phyloP scores from a whole-genome alignment of 371 early-diverging fungal species.

The Syncephalastrum racemosum region DNA sequence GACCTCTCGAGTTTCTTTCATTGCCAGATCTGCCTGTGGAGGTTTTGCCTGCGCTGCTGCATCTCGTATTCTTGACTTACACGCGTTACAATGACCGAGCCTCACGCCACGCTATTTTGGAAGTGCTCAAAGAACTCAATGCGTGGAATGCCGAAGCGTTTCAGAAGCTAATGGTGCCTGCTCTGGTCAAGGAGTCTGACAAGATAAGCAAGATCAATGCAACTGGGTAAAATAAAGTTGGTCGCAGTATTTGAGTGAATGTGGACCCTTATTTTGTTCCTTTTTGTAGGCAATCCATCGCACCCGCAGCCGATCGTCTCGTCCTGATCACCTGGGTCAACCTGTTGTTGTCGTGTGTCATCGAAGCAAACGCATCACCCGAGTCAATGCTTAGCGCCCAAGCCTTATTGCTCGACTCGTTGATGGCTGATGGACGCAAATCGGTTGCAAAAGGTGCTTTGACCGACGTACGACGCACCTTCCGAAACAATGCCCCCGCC shows the following conservation, averaged over 20 bases:
- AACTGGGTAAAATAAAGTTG: constrained; percentile 40
- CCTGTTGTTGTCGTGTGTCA: constrained; percentile 38
- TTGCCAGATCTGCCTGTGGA: constrained; percentile 59
- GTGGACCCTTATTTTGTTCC: background rate
- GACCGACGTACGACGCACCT: constrained; percentile 57
- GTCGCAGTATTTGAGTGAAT: background rate
- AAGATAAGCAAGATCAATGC: constrained; percentile 47
- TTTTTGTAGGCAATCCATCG: constrained; percentile 39
- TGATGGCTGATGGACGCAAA: constrained; percentile 43
- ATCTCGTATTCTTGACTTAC: constrained; percentile 57
- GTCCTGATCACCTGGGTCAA: constrained; percentile 64
- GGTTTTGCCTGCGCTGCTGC: constrained; percentile 52
- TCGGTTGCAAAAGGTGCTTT: constrained; percentile 53
- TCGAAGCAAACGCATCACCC: constrained; percentile 25
- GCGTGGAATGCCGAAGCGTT: constrained; percentile 62
- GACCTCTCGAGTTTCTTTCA: background rate
- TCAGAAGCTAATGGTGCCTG: constrained; percentile 52
- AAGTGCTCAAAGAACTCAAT: constrained; percentile 58
- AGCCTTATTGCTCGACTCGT: constrained; percentile 53
- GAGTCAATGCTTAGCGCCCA: constrained; percentile 48
- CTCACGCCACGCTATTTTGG: constrained; percentile 60
- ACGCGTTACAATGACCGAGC: constrained; percentile 64
- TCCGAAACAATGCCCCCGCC: constrained; percentile 49
- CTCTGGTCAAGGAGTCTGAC: constrained; percentile 56
- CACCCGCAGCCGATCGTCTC: constrained; percentile 57